Evolutionary conservation across 2,329 filamentous ascomycete species (phyloP), one percentile per base, ranked within the genome.

Genomic region (Neopestalotiopsis sp.): DNA sequence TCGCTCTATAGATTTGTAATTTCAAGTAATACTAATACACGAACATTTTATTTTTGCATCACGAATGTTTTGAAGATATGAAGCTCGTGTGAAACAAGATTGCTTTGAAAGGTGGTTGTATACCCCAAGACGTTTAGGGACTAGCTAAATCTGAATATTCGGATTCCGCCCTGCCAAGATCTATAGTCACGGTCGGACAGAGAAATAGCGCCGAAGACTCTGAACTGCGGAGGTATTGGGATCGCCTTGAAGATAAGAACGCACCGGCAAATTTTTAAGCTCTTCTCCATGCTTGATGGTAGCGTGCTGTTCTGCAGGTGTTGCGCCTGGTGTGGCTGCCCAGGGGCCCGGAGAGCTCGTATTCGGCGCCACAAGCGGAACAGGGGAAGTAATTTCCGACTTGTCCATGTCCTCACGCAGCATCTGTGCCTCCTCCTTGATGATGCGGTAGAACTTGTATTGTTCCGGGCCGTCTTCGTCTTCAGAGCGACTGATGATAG

Each of bases 381-480:
- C 4, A 7, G 45, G n/a, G 24, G 57, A 6, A 32, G 57, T 20
- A 59, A 20, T 20, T 6, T 32, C 57, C 30, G 61, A 49, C 17
- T 57, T 57, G 13, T 49, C 84, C 80, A 91, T 85, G 56, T 90
- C 87, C 65, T 88, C 84, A 52, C 87, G 84, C 28, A 91, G 78
- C 52, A 86, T 85, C 67, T 84, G 81, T 65, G 91, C 82, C 75
- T 91, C 88, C 74, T 85, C 87, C 81, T 88, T 86, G 68, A 91
- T 86, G 49, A 52, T 74, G 88, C 85, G 2, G 83, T 49, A 65
- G 34, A 68, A 60, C 34, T 65, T 80, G 87, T 87, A 90, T 56
- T 91, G 77, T 9, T 85, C 74, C 70, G 88, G 80, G 42, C 83
- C 81, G 28, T 85, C 81, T 61, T 83, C 81, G 28, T 85, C 81